Evolutionary conservation across 192 early-diverging fungal genomes (phyloP).

Genomic region (Spizellomyces sp.): DNA sequence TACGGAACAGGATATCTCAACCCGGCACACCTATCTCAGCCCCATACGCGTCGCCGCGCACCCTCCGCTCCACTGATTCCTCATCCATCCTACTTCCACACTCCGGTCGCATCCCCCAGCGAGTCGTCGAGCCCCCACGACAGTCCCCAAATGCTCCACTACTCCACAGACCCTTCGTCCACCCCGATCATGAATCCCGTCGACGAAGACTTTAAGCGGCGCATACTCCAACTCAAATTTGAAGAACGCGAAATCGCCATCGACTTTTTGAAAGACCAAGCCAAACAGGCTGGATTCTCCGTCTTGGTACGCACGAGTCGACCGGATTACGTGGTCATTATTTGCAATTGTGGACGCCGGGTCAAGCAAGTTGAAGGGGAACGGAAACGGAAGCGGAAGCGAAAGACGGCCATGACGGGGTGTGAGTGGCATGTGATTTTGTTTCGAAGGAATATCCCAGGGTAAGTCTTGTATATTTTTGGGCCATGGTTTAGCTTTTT

Average conservation of each 20-base stretch:
- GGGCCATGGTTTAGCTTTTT: not conserved
- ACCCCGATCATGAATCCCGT: conserved; percentile 16
- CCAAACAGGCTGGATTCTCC: conserved; percentile 25
- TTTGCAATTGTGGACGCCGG: conserved; percentile 39
- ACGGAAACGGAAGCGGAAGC: conserved; percentile 32
- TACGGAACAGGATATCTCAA: conserved; percentile 15
- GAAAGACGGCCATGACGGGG: conserved; percentile 42
- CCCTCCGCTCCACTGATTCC: conserved; percentile 22
- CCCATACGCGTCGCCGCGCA: conserved; percentile 12
- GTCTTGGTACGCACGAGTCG: conserved; percentile 36
- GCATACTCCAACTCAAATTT: conserved; percentile 27
- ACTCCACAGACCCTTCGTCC: not conserved
- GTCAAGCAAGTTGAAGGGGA: conserved; percentile 27
- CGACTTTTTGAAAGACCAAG: conserved; percentile 28
- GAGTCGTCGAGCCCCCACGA: not conserved
- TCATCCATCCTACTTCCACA: conserved; percentile 4
- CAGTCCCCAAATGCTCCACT: not conserved
- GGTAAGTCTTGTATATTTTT: conserved; percentile 8
- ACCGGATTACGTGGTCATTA: conserved; percentile 40
- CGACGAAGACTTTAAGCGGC: conserved; percentile 28
- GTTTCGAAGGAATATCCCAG: conserved; percentile 23
- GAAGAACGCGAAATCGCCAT: conserved; percentile 26
- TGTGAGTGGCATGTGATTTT: conserved; percentile 43
- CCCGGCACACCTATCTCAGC: conserved; percentile 17
- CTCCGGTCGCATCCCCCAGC: not conserved